Evolutionary conservation across 345 rosid species (phyloP), one percentile per base, ranked within the genome.

Genomic region (Eucalyptus cloeziana): DNA sequence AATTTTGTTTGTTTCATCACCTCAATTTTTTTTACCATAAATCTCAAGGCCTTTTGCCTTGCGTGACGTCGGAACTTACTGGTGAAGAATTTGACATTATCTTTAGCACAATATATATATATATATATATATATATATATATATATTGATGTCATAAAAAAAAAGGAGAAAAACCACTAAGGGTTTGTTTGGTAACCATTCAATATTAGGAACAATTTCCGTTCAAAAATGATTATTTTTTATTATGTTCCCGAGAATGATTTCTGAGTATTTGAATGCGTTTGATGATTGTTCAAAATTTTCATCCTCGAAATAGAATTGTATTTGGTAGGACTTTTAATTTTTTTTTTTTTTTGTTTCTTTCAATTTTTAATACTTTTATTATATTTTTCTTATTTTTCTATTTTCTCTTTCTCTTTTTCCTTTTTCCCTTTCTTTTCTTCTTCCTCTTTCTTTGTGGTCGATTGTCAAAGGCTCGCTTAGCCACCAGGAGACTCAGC

Each of bases 201-300:
- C 2, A 3, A 0, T 52, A 52, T 0, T 1, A 17, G 0, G 0
- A 52, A 52, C 4, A 52, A 52, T 17, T 52, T 52, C 0, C 0
- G 4, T 52, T 52, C 4, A 52, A 52, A 52, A 52, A 52, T 52
- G 2, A 52, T 52, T 52, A 52, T 52, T 52, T 51, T 52, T 17
- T 17, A 17, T 52, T 52, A 52, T 7, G 4, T 52, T 52, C 56
- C 1, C 4, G 0, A 52, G 2, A 52, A 52, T 0, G 9, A 52
- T 52, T 52, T 52, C 1, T 17, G 0, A 52, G 24, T 1, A 52
- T 52, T 52, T 52, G 24, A 17, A 52, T 1, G 9, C 0, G 0
- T 51, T 51, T 17, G 9, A 1, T 17, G 4, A 51, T 51, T 17
- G 24, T 7, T 52, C 56, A 52, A 52, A 52, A 52, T 1, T 52